Base-by-base conservation (phyloP, 2,329 filamentous ascomycete species). In the Sporothrix dimorphospora region DNA sequence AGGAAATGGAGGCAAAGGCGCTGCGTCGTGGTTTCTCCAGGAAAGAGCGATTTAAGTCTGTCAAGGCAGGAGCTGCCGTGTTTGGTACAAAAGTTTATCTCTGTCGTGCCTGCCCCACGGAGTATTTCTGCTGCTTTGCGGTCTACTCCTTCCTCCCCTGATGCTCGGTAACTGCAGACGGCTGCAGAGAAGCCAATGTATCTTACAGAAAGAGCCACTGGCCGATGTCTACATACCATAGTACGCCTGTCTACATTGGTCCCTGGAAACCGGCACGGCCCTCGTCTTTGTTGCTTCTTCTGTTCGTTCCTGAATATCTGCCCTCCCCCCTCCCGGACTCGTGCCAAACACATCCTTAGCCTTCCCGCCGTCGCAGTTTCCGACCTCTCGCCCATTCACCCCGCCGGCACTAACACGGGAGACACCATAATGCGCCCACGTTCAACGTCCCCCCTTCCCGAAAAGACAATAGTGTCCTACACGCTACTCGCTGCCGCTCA, bases 321-420 rank as follows among this genome's bases (percentile, higher is more conserved):
- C 21, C 21, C 7, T 11, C 8, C 1, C 19, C n/a, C n/a, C 59
- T 19, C 6, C 9, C 34, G 1, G 19, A 11, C 12, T 7, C 21
- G n/a, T 65, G 59, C 38, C n/a, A 42, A 27, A 65, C n/a, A 63
- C 12, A n/a, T 27, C 8, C 47, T 65, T 27, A 61, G 34, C 34
- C 30, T 61, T 40, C 34, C 55, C 55, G 30, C 30, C n/a, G n/a
- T n/a, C n/a, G n/a, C n/a, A n/a, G n/a, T n/a, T n/a, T n/a, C n/a
- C n/a, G n/a, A n/a, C n/a, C n/a, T n/a, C n/a, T 55, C 30, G 16
- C 7, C 19, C 30, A 38, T 9, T 49, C 47, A 49, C 11, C 38
- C 55, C 38, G 24, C 53, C 24, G 21, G 11, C 38, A 65, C 59
- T 65, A 65, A 65, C 59, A 65, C 59, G 38, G 59, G 59, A 63